These are phyloP conservation scores for Arxiozyma slooffiae DNA, from an alignment of 1,139 yeast genomes.

Conservation along the genomic window DNA sequence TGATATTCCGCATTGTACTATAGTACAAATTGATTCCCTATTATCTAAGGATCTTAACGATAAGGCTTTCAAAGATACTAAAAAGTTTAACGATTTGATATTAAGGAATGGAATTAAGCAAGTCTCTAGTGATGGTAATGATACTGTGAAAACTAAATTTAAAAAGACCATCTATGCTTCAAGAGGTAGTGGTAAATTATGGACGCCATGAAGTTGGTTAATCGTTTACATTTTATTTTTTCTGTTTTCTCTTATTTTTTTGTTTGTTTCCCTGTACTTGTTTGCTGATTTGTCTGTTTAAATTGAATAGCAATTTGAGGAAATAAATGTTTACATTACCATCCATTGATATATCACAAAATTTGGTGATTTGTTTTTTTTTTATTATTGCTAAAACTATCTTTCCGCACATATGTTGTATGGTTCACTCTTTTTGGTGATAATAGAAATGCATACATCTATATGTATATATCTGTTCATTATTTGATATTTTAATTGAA, in stretches of 20 bases:
- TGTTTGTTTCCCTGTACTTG: background rate
- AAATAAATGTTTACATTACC: background rate
- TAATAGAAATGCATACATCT: background rate
- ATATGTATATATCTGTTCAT: background rate
- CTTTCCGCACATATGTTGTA: background rate
- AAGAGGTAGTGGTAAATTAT: conserved; percentile 27
- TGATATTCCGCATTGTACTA: conserved; percentile 22
- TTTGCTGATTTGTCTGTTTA: background rate
- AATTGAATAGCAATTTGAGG: background rate
- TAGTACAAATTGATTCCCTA: conserved; percentile 26
- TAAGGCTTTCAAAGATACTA: conserved; percentile 18
- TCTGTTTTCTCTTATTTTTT: background rate
- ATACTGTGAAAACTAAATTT: conserved; percentile 22
- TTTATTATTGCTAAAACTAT: too few relatives aligned
- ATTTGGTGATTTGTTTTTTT: background rate
- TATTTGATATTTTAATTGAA: background rate
- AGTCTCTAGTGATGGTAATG: conserved; percentile 18
- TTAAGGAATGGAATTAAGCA: conserved; percentile 17
- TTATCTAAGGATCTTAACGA: conserved; percentile 22
- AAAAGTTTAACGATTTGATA: conserved; percentile 20
- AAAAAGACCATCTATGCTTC: conserved; percentile 26
- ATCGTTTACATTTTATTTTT: background rate
- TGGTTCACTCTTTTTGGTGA: background rate
- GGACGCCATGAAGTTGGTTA: conserved; percentile 19
- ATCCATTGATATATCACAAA: background rate